Evolutionary conservation across 192 early-diverging fungal genomes (phyloP).

Genomic region (Mortierella claussenii): DNA sequence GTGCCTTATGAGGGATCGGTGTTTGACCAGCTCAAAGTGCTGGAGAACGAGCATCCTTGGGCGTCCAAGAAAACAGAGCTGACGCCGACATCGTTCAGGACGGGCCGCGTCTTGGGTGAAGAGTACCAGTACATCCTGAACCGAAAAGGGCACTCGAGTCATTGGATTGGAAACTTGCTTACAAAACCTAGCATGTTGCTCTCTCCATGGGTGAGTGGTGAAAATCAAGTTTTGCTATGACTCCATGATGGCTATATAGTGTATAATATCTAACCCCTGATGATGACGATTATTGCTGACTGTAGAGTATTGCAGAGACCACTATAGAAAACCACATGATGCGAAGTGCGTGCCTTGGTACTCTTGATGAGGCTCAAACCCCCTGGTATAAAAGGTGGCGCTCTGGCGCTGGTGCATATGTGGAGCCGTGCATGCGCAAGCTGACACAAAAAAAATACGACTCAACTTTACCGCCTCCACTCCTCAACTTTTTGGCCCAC

Average conservation of each 20-base stretch:
- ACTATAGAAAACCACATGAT: slow-evolving; percentile 17
- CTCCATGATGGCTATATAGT: too few relatives aligned
- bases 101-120: slow-evolving; percentile 57
- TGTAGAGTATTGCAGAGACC: slow-evolving; percentile 28
- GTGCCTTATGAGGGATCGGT: slow-evolving; percentile 5
- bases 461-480: too few relatives aligned
- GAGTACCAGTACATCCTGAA: slow-evolving; percentile 67
- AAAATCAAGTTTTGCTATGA: too few relatives aligned
- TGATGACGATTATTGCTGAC: neutral
- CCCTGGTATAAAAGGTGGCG: too few relatives aligned
- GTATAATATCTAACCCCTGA: neutral
- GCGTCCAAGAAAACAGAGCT: slow-evolving; percentile 11
- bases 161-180: slow-evolving; percentile 57
- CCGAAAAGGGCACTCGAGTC: slow-evolving; percentile 37
- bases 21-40: slow-evolving; percentile 5
- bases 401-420: too few relatives aligned
- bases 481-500: slow-evolving; percentile 34
- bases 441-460: too few relatives aligned
- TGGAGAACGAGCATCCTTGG: slow-evolving; percentile 25
- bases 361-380: too few relatives aligned
- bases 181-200: slow-evolving; percentile 57
- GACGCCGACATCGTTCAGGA: slow-evolving; percentile 23
- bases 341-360: neutral
- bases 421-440: too few relatives aligned
- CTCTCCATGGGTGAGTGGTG: slow-evolving; percentile 53